Conservation (phyloP, 257 asterid genomes). For the Fraxinus excelsior region DNA sequence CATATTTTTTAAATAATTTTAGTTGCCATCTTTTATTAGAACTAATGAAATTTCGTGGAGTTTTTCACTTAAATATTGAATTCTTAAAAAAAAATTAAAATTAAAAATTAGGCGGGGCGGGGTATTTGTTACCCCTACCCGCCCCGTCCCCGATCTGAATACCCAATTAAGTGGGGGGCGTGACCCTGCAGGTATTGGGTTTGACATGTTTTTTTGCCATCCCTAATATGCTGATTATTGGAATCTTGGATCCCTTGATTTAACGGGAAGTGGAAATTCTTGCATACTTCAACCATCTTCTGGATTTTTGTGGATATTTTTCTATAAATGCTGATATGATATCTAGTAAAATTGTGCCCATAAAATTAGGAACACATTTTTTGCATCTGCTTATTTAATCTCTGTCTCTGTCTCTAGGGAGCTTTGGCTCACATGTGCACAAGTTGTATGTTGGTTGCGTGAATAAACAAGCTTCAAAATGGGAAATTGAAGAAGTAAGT, state of each 20-base stretch:
- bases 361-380: background rate
- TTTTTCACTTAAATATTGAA: too few species aligned
- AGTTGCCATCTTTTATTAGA: too few species aligned
- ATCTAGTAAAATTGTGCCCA: background rate
- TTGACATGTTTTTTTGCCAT: too few species aligned
- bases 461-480: slow-evolving; percentile 63
- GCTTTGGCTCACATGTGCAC: slow-evolving; percentile 41
- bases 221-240: background rate
- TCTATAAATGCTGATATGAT: background rate
- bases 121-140: too few species aligned
- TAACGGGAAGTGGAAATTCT: slow-evolving; percentile 9
- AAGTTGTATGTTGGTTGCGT: slow-evolving; percentile 82
- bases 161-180: too few species aligned
- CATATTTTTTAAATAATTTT: too few species aligned
- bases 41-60: too few species aligned
- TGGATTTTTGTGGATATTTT: background rate
- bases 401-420: slow-evolving; percentile 48
- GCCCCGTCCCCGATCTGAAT: too few species aligned
- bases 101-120: too few species aligned
- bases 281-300: background rate
- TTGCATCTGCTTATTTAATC: slow-evolving; percentile 21
- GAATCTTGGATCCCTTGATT: slow-evolving; percentile 9
- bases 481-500: slow-evolving; percentile 81
- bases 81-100: too few species aligned
- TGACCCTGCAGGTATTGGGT: too few species aligned